Percentiles rank a stretch among this genome's conserved stretches.
Evolutionary conservation across 2,329 filamentous ascomycete genomes (phyloP).

Genomic region (Trichoderma gracile): DNA sequence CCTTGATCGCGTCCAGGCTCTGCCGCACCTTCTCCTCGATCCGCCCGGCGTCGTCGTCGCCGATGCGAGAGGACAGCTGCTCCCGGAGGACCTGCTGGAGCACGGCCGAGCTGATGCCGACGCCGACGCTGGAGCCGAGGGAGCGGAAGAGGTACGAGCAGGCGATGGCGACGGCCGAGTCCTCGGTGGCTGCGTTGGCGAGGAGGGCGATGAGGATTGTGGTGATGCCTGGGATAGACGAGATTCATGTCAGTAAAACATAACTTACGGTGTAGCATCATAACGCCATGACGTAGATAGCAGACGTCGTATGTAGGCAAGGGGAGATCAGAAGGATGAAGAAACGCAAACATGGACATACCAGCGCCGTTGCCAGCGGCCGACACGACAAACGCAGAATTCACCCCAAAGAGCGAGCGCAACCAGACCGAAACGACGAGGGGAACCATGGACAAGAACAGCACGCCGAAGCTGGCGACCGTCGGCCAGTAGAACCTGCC

Average conservation of each 20-base stretch:
- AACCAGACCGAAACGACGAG: constrained; percentile 16
- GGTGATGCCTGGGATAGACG: constrained; percentile 56
- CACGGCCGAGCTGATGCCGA: constrained; percentile 70
- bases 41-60: constrained; percentile 58
- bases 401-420: constrained; percentile 29
- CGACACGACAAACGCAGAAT: constrained; percentile 57
- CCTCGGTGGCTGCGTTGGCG: constrained; percentile 65
- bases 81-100: constrained; percentile 68
- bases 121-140: constrained; percentile 72
- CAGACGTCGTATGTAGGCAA: neutral
- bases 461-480: constrained; percentile 53
- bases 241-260: neutral
- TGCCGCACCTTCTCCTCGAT: constrained; percentile 70
- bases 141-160: constrained; percentile 81
- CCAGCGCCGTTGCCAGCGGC: constrained; percentile 43
- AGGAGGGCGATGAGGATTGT: constrained; percentile 71
- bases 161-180: constrained; percentile 74
- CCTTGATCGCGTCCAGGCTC: constrained; percentile 67
- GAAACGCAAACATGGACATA: constrained; percentile 30
- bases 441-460: constrained; percentile 54
- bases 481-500: constrained; percentile 73
- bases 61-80: constrained; percentile 56
- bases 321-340: neutral
- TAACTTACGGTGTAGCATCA: neutral
- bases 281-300: neutral